Conservation (phyloP, 805 yeast genomes). For the Diddensiella caesifluorescens region DNA sequence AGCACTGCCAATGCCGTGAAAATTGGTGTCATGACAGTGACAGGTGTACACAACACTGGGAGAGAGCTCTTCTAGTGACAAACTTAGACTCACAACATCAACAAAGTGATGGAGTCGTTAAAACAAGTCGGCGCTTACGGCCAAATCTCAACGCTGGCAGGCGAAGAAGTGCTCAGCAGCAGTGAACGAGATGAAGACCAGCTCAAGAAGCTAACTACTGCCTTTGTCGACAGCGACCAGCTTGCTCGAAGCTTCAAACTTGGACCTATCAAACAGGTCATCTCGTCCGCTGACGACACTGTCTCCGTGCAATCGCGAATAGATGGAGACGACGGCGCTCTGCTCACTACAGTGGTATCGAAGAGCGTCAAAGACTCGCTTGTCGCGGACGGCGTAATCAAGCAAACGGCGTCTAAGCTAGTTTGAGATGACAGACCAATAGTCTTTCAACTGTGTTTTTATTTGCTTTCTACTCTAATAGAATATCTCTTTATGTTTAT, state of each 20-base stretch:
- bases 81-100: background rate
- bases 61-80: background rate
- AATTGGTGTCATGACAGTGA: no score
- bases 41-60: background rate
- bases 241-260: conserved; percentile 19
- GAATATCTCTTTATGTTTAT: conserved; percentile 17
- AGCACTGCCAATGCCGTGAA: background rate
- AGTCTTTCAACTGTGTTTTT: background rate
- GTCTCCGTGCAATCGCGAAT: conserved; percentile 13
- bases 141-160: conserved; percentile 18
- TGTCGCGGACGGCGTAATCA: conserved; percentile 16
- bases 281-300: conserved; percentile 5
- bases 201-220: conserved; percentile 10
- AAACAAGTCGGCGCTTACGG: conserved; percentile 8
- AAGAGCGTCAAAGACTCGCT: conserved; percentile 10
- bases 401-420: conserved; percentile 1
- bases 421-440: conserved; percentile 1
- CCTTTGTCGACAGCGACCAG: conserved; percentile 17
- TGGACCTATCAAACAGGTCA: conserved; percentile 16
- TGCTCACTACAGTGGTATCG: conserved; percentile 15
- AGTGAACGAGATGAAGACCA: conserved; percentile 4
- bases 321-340: conserved; percentile 7
- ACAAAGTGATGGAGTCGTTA: conserved; percentile 1
- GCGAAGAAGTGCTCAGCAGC: conserved; percentile 17
- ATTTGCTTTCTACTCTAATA: conserved; percentile 1